These are phyloP conservation scores for Thermoascus crustaceus DNA, from an alignment of 2,329 filamentous ascomycete species.

Conservation along the genomic window DNA sequence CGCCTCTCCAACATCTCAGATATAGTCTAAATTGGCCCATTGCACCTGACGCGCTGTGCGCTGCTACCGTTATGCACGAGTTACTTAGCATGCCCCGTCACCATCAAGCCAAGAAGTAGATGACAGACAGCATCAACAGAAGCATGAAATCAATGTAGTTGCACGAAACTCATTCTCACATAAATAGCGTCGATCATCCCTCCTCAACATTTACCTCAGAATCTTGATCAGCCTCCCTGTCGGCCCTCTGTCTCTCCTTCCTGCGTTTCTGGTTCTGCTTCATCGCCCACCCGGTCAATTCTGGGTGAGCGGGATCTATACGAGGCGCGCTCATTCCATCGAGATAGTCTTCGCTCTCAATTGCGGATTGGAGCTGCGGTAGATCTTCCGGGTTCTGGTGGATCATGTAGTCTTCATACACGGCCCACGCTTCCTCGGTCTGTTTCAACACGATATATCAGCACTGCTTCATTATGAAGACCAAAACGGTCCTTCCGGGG, in stretches of 20 bases:
- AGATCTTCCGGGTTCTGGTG: constrained; percentile 37
- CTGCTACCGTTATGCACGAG: no score
- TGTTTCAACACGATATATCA: no score
- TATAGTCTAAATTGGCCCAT: no score
- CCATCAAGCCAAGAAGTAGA: no score
- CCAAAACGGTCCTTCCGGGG: no score
- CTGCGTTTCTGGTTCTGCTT: constrained; percentile 33
- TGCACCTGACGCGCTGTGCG: no score
- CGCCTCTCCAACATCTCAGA: no score
- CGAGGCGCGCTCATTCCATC: constrained; percentile 54
- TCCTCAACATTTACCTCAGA: constrained; percentile 15
- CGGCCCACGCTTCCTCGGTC: constrained; percentile 62
- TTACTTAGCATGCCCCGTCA: no score
- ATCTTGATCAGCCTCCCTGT: no score
- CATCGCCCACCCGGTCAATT: constrained; percentile 39
- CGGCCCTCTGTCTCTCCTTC: constrained; percentile 16
- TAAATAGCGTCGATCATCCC: constrained; percentile 6
- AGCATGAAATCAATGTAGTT: no score
- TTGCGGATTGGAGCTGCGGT: constrained; percentile 45
- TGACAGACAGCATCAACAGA: no score
- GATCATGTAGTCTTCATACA: constrained; percentile 67
- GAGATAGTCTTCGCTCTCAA: constrained; percentile 53
- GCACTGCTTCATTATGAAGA: no score
- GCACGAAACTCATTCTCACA: not conserved
- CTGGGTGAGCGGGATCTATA: constrained; percentile 36